A percentile compares a stretch with the other conserved stretches of the same genome.
phyloP scores from a whole-genome alignment of 306 rosid species.

The Biancaea sappan region DNA sequence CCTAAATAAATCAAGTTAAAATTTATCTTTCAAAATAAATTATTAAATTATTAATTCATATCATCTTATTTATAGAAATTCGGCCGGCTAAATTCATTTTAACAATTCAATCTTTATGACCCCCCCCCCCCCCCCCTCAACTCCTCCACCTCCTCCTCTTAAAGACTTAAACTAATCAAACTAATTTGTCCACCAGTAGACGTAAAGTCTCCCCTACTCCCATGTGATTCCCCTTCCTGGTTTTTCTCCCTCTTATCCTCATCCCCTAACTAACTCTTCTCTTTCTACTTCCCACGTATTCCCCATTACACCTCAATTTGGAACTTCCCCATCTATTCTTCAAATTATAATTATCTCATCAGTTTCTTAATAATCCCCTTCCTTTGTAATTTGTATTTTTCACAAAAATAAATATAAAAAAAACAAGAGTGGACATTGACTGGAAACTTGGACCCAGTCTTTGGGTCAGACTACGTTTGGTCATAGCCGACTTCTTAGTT shows the following conservation, averaged over 20 bases:
- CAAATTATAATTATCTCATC: not conserved
- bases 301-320: not conserved
- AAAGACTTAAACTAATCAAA: not conserved
- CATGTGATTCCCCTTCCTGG: constrained; percentile 1
- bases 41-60: too few relatives aligned
- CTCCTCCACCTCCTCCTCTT: too few relatives aligned
- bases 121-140: too few relatives aligned
- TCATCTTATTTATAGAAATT: too few relatives aligned
- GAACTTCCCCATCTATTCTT: too few relatives aligned
- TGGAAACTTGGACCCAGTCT: constrained; percentile 51
- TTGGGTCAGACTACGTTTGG: not conserved
- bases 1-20: too few relatives aligned
- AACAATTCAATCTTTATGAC: too few relatives aligned
- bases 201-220: not conserved
- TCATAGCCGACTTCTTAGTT: constrained; percentile 32
- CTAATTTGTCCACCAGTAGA: not conserved
- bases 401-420: too few relatives aligned
- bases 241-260: not conserved
- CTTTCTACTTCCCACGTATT: not conserved
- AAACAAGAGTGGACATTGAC: constrained; percentile 46
- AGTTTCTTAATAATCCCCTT: too few relatives aligned
- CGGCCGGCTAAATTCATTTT: too few relatives aligned
- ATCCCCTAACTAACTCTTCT: not conserved
- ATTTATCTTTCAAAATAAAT: too few relatives aligned
- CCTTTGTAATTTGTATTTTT: not conserved